phyloP scores from a whole-genome alignment of 352 stramenopile genomes.

The Albugo candida region DNA sequence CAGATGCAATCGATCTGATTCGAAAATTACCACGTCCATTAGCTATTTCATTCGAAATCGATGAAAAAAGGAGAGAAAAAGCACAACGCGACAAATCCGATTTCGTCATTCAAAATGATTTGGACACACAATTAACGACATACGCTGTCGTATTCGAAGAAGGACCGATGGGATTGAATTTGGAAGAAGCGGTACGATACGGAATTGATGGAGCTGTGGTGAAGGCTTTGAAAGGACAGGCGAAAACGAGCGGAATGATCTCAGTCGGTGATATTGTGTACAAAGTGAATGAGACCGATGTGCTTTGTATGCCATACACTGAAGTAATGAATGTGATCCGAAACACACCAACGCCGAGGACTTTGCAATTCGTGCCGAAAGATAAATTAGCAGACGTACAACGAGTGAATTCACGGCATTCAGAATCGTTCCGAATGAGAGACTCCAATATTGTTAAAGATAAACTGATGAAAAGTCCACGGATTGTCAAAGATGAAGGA shows the following conservation, averaged over 20 bases:
- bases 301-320: constrained; percentile 66
- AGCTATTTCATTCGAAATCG: constrained; percentile 69
- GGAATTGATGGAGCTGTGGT: constrained; percentile 68
- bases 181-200: constrained; percentile 70
- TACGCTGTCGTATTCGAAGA: constrained; percentile 76
- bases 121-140: constrained; percentile 56
- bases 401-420: constrained; percentile 62
- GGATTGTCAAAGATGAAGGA: constrained; percentile 48
- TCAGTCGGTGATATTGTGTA: constrained; percentile 71
- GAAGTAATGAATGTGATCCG: constrained; percentile 72
- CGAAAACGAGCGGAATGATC: constrained; percentile 68
- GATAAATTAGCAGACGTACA: constrained; percentile 71
- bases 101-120: constrained; percentile 29
- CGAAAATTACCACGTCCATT: constrained; percentile 59
- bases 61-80: constrained; percentile 32
- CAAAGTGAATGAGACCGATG: constrained; percentile 69
- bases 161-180: constrained; percentile 59
- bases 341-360: constrained; percentile 43
- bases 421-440: constrained; percentile 45
- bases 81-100: constrained; percentile 34
- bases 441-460: constrained; percentile 31
- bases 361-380: constrained; percentile 69
- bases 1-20: constrained; percentile 65
- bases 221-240: constrained; percentile 61
- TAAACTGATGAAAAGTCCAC: constrained; percentile 49